Evolutionary conservation across 108 stramenopile genomes (phyloP).

Genomic region (Cyclotella distinguenda): DNA sequence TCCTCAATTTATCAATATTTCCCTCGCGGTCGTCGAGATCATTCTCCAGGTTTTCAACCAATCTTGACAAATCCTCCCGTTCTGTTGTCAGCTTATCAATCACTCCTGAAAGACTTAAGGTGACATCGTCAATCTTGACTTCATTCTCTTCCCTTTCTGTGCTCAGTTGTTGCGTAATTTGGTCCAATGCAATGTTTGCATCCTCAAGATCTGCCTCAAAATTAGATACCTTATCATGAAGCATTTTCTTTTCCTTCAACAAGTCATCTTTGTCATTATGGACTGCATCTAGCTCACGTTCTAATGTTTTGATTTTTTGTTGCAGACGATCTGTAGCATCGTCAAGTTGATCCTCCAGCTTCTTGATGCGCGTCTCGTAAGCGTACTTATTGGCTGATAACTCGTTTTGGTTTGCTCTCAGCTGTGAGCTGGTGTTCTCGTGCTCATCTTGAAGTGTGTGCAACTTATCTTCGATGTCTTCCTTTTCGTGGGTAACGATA

Average conservation of each 20-base stretch:
- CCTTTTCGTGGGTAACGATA: slow-evolving; percentile 35
- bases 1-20: slow-evolving; percentile 19
- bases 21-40: slow-evolving; percentile 28
- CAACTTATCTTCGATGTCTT: slow-evolving; percentile 32
- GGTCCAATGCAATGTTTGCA: slow-evolving; percentile 38
- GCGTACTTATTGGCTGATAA: slow-evolving; percentile 41
- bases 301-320: slow-evolving; percentile 40
- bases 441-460: slow-evolving; percentile 36
- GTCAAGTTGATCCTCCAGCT: slow-evolving; percentile 43
- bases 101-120: slow-evolving; percentile 24
- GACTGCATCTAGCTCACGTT: slow-evolving; percentile 33
- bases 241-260: slow-evolving; percentile 32
- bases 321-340: slow-evolving; percentile 25
- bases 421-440: slow-evolving; percentile 7
- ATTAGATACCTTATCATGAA: slow-evolving; percentile 23
- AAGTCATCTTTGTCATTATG: slow-evolving; percentile 37
- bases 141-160: slow-evolving; percentile 43
- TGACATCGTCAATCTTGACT: slow-evolving; percentile 44
- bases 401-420: slow-evolving; percentile 32
- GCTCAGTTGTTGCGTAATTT: slow-evolving; percentile 37
- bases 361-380: slow-evolving; percentile 45
- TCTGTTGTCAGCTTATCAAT: slow-evolving; percentile 46
- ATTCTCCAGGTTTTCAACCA: slow-evolving; percentile 26
- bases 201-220: slow-evolving; percentile 41
- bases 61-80: slow-evolving; percentile 32